These are phyloP conservation scores for Apiospora marii DNA, from an alignment of 2,329 filamentous ascomycete species.

Conservation along the genomic window DNA sequence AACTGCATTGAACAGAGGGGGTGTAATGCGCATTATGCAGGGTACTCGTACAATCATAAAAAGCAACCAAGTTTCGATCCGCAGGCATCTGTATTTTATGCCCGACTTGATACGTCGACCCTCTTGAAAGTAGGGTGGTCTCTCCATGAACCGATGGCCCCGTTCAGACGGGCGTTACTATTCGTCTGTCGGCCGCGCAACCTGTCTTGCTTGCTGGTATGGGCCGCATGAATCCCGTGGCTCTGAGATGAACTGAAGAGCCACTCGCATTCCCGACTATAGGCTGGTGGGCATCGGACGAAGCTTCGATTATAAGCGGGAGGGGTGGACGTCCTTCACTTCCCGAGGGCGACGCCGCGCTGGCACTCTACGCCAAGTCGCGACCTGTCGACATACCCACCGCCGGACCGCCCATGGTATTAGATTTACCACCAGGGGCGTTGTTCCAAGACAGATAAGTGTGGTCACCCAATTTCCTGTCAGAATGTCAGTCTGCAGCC, in stretches of 20 bases:
- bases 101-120: background rate
- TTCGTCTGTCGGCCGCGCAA: constrained; percentile 10
- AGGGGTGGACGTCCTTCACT: constrained; percentile 24
- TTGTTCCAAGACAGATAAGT: constrained; percentile 97
- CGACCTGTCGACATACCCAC: constrained; percentile 63
- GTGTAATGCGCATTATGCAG: constrained; percentile 10
- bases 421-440: constrained; percentile 49
- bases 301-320: background rate
- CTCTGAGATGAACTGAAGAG: background rate
- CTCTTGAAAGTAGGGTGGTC: constrained; percentile 23
- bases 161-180: constrained; percentile 24
- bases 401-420: constrained; percentile 48
- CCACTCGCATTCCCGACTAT: background rate
- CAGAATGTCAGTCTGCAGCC: constrained; percentile 21
- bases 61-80: background rate
- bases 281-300: background rate
- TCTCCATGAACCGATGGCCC: constrained; percentile 22
- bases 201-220: background rate
- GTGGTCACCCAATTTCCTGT: constrained; percentile 94
- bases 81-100: background rate
- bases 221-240: background rate
- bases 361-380: constrained; percentile 49
- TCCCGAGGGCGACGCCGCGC: constrained; percentile 23
- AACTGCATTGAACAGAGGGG: constrained; percentile 7
- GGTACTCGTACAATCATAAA: constrained; percentile 23